Evolutionary conservation across 495 filamentous ascomycete species (phyloP).

Genomic region (Xylaria acuta): DNA sequence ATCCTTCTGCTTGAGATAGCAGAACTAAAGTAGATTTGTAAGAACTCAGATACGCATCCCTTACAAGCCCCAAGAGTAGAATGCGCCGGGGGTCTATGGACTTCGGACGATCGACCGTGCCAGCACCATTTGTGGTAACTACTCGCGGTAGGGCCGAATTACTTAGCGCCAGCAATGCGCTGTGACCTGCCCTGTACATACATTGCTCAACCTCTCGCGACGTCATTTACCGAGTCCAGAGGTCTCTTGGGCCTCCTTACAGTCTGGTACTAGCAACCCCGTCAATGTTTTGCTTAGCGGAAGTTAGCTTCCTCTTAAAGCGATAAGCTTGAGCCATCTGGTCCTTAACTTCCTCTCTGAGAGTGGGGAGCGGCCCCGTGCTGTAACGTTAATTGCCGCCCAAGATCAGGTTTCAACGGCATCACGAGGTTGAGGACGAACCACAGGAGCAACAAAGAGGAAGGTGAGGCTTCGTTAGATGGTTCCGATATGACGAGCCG

Average conservation of each 20-base stretch:
- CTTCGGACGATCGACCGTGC: conserved; percentile 2
- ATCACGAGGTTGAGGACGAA: background rate
- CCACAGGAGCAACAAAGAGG: background rate
- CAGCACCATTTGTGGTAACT: conserved; percentile 1
- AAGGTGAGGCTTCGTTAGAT: background rate
- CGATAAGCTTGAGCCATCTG: background rate
- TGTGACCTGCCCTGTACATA: conserved; percentile 14
- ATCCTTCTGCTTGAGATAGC: background rate
- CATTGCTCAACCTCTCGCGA: background rate
- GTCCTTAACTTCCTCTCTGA: conserved; percentile 12
- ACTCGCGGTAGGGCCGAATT: conserved; percentile 20
- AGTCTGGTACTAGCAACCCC: background rate
- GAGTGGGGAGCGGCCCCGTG: background rate
- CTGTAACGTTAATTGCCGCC: background rate
- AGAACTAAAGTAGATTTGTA: background rate
- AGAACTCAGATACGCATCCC: background rate
- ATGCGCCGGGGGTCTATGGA: background rate
- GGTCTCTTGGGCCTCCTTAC: background rate
- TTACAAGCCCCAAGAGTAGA: background rate
- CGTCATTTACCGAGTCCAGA: background rate
- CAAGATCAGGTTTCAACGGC: background rate
- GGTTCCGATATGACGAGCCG: background rate
- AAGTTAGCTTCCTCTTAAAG: conserved; percentile 9
- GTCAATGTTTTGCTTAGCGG: background rate
- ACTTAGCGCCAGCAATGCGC: conserved; percentile 1